A percentile compares a stretch with the other conserved stretches of the same genome.
Conservation (phyloP, 352 stramenopile species). For the Phytophthora agathidicida region DNA sequence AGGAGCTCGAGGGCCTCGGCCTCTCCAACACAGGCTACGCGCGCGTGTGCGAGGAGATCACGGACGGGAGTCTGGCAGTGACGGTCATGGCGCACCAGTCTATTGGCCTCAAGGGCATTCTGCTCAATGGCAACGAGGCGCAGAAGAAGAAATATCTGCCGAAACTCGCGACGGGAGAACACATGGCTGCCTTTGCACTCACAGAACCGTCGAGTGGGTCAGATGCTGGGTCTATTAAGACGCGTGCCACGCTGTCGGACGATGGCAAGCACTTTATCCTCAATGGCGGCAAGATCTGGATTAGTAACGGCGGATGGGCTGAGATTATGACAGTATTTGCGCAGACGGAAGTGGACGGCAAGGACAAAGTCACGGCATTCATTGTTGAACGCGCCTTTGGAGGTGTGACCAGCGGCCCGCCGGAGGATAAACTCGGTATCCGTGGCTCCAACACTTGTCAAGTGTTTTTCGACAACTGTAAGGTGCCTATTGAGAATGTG, state of each 20-base stretch:
- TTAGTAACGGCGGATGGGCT: constrained; percentile 96
- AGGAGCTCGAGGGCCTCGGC: constrained; percentile 77
- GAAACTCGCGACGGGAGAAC: constrained; percentile 88
- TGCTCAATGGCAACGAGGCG: constrained; percentile 85
- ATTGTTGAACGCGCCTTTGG: constrained; percentile 95
- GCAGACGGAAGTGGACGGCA: constrained; percentile 94
- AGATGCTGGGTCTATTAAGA: constrained; percentile 92
- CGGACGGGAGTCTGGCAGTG: constrained; percentile 75
- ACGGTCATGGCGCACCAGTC: constrained; percentile 91
- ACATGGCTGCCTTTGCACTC: constrained; percentile 87
- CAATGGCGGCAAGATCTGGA: constrained; percentile 97
- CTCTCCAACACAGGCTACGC: constrained; percentile 88
- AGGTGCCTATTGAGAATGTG: constrained; percentile 93
- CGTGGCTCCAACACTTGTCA: constrained; percentile 97
- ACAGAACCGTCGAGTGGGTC: constrained; percentile 92
- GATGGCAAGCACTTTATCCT: constrained; percentile 92
- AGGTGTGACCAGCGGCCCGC: constrained; percentile 90
- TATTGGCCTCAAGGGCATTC: constrained; percentile 88
- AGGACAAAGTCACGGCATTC: constrained; percentile 98
- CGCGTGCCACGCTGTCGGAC: constrained; percentile 87
- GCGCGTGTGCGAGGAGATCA: constrained; percentile 87
- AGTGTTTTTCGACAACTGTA: constrained; percentile 96
- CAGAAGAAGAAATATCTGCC: constrained; percentile 91
- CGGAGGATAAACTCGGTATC: constrained; percentile 98
- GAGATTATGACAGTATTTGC: constrained; percentile 98